phyloP scores from a whole-genome alignment of 768 basidiomycete genomes.

The Termitomyces sp. region DNA sequence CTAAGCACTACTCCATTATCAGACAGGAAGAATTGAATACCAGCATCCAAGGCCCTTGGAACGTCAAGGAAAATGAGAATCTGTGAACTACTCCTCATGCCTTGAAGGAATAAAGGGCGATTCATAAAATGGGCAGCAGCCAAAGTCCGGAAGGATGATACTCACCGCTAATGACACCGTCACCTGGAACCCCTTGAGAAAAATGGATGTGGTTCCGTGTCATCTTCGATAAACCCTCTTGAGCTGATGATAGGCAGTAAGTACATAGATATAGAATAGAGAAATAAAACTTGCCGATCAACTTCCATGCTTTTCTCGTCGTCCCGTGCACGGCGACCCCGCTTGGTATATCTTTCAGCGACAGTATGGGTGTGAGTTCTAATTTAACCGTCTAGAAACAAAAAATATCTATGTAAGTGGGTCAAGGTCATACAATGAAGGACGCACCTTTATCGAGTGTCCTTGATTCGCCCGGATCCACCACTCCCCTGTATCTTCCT shows the following conservation, averaged over 20 bases:
- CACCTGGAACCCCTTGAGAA: slow-evolving; percentile 67
- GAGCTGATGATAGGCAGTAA: slow-evolving; percentile 35
- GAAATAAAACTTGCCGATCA: slow-evolving; percentile 46
- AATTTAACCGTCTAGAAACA: slow-evolving; percentile 57
- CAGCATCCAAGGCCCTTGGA: slow-evolving; percentile 59
- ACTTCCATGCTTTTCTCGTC: slow-evolving; percentile 58
- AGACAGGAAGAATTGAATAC: slow-evolving; percentile 73
- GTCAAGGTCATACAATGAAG: neutral
- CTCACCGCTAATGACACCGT: slow-evolving; percentile 73
- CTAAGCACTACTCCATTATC: slow-evolving; percentile 88
- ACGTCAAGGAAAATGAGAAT: slow-evolving; percentile 82
- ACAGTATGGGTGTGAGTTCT: slow-evolving; percentile 54
- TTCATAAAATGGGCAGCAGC: neutral
- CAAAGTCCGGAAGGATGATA: neutral
- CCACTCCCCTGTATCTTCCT: slow-evolving; percentile 59
- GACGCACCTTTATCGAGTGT: slow-evolving; percentile 70
- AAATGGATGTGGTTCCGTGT: slow-evolving; percentile 89
- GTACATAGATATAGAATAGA: neutral
- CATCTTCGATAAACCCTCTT: slow-evolving; percentile 78
- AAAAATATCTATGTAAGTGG: neutral
- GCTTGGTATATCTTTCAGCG: slow-evolving; percentile 58
- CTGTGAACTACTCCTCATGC: slow-evolving; percentile 75
- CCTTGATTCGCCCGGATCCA: slow-evolving; percentile 92
- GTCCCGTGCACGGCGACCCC: slow-evolving; percentile 83
- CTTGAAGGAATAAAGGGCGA: slow-evolving; percentile 28